These are phyloP conservation scores for Fusarium tupiense DNA, from an alignment of 2,329 filamentous ascomycete species.

Conservation along the genomic window DNA sequence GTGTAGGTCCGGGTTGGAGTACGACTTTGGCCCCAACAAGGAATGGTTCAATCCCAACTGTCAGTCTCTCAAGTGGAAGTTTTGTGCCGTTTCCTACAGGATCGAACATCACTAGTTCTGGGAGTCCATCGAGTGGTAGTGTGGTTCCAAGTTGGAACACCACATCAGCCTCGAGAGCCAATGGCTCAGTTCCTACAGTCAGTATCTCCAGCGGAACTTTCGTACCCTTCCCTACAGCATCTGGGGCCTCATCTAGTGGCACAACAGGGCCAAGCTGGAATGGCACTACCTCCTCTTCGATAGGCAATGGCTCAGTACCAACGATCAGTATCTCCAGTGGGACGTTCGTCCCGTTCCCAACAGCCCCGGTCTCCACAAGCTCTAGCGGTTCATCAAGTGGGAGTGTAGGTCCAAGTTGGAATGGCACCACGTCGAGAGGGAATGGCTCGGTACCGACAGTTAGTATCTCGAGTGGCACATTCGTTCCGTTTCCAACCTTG, in stretches of 20 bases:
- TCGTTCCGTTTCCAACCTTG: neutral
- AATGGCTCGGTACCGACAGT: neutral
- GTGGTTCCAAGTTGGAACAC: neutral
- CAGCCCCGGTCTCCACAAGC: neutral
- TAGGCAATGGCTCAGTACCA: neutral
- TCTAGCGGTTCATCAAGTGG: neutral
- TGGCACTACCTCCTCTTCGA: neutral
- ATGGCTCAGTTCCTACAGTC: neutral
- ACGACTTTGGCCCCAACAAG: neutral
- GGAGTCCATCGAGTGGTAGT: neutral
- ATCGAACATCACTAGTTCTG: neutral
- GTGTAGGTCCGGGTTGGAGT: neutral
- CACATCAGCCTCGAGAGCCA: neutral
- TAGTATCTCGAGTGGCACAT: conserved; percentile 2
- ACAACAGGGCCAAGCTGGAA: neutral
- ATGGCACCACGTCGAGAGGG: neutral
- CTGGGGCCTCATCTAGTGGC: neutral
- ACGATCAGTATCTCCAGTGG: neutral
- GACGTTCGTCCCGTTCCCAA: neutral
- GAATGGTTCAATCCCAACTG: neutral
- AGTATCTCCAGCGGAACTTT: neutral
- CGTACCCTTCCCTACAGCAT: neutral
- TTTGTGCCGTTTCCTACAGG: neutral
- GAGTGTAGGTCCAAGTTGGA: neutral
- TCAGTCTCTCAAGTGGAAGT: neutral